phyloP scores from a whole-genome alignment of 73 alveolate genomes.

The Symbiodinium pilosum region DNA sequence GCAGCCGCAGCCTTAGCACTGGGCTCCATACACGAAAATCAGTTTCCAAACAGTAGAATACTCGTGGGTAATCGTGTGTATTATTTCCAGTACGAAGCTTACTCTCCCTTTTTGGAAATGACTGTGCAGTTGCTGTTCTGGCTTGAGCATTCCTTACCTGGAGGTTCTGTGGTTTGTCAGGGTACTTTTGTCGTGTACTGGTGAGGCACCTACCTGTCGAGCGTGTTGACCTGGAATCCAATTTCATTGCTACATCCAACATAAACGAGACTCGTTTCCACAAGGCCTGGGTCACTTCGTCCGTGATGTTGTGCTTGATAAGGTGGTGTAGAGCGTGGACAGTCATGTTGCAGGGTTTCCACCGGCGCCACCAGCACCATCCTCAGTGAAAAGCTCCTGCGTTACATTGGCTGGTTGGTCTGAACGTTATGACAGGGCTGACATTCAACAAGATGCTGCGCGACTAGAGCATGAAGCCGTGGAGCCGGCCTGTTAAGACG shows the following conservation, averaged over 20 bases:
- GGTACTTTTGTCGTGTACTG: background rate
- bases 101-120: too few species aligned
- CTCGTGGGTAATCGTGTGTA: too few species aligned
- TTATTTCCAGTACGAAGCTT: too few species aligned
- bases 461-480: conserved; percentile 75
- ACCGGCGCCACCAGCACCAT: conserved; percentile 54
- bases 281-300: conserved; percentile 26
- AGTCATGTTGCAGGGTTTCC: conserved; percentile 74
- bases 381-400: background rate
- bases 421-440: conserved; percentile 31
- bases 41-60: too few species aligned
- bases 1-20: background rate
- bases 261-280: conserved; percentile 79
- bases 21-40: too few species aligned
- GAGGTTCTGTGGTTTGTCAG: background rate
- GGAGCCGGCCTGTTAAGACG: background rate
- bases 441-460: conserved; percentile 79
- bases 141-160: background rate
- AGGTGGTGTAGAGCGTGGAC: background rate
- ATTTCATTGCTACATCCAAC: conserved; percentile 48
- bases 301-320: background rate
- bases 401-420: background rate
- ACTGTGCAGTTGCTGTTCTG: too few species aligned
- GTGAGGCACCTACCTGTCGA: conserved; percentile 68
- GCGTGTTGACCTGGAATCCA: conserved; percentile 47